Conservation (phyloP, 495 filamentous ascomycete species). For the Podospora pseudocomata region DNA sequence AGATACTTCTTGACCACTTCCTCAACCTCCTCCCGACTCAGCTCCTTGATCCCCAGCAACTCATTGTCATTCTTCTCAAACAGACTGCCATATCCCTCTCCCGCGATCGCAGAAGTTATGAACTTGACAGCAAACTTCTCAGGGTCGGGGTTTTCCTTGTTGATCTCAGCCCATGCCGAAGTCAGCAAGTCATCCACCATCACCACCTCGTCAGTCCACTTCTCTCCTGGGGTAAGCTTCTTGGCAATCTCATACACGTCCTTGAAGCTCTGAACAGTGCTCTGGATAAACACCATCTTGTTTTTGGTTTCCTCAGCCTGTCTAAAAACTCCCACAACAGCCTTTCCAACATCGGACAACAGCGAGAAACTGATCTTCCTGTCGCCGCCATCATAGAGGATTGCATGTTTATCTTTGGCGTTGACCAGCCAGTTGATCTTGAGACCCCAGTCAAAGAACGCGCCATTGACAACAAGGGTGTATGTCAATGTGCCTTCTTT, state of each 20-base stretch:
- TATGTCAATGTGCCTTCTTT: constrained; percentile 42
- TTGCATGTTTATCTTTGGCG: constrained; percentile 33
- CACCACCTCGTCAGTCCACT: constrained; percentile 9
- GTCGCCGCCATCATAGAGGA: constrained; percentile 48
- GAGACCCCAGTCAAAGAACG: constrained; percentile 43
- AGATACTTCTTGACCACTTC: neutral
- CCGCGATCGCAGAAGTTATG: neutral
- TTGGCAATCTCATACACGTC: constrained; percentile 39
- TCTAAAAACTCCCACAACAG: constrained; percentile 41
- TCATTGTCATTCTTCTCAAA: constrained; percentile 12
- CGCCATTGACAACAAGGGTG: constrained; percentile 42
- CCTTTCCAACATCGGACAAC: constrained; percentile 37
- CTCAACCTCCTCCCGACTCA: constrained; percentile 12
- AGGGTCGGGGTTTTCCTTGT: constrained; percentile 5
- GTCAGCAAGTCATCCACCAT: constrained; percentile 1
- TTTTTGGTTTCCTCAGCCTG: constrained; percentile 50
- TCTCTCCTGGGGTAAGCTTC: neutral
- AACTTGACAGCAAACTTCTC: constrained; percentile 3
- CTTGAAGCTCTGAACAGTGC: constrained; percentile 40
- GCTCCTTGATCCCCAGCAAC: constrained; percentile 11
- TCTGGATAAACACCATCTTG: constrained; percentile 38
- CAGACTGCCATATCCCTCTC: constrained; percentile 10
- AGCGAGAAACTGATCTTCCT: constrained; percentile 40
- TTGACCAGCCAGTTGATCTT: constrained; percentile 33
- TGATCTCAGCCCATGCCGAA: constrained; percentile 8